Evolutionary conservation across 495 filamentous ascomycete genomes (phyloP), one percentile per base, ranked within the genome.

Genomic region (Penicillium tannophilum): DNA sequence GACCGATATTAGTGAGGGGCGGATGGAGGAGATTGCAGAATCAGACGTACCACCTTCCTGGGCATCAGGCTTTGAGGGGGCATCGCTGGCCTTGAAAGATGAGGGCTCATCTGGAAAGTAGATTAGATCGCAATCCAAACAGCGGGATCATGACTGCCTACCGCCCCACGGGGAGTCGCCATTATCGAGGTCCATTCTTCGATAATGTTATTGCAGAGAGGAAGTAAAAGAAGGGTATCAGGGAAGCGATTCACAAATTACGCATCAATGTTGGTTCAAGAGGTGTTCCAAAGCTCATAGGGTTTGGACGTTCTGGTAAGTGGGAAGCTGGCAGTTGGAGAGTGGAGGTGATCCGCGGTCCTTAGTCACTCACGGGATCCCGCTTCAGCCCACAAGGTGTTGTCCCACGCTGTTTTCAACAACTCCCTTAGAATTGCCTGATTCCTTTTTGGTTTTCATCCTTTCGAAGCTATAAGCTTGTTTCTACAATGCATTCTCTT

Each of bases 91-190:
- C 48, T 62, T 70, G 19, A 80, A 83, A 43, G 78, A 80, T 36
- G 84, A 86, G 44, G 84, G 84, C 54, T 84, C 81, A 76, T 86
- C 84, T 86, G 63, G 59, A 62, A 46, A 26, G 46, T 60, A 49
- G 42, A 59, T 59, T 56, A 61, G 63, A 66, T 55, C 39, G 47
- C 65, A 61, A 68, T 62, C 48, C 55, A 63, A 72, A 68, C 67
- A 62, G 61, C 63, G 68, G 70, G 68, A 70, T 72, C 39, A 63
- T 64, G 63, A 74, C 58, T 73, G 70, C 70, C 68, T 74, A 89
- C 87, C 87, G 67, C 86, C 86, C 87, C 87, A 89, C 54, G 87
- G 87, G 56, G 87, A 89, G 71, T 88, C 85, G 59, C 82, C 83
- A 60, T 82, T 73, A 67, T 86, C 86, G 67, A 88, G 67, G 77